A percentile compares a stretch with the other conserved stretches of the same genome.
Evolutionary conservation across 2,329 filamentous ascomycete species (phyloP).

Genomic region (Diaporthe caulivora): DNA sequence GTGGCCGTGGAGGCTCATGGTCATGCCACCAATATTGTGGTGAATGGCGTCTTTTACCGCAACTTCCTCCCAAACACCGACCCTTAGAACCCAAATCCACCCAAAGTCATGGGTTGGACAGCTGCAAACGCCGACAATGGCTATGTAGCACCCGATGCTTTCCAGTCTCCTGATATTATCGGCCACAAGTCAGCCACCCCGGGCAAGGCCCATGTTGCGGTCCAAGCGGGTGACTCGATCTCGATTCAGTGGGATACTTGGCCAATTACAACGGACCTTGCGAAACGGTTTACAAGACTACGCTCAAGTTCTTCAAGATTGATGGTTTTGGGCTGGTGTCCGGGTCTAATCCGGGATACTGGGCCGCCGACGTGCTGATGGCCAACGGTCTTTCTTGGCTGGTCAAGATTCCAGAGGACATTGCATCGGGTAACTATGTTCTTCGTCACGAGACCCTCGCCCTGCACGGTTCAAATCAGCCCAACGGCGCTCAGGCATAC

Average conservation of each 20-base stretch:
- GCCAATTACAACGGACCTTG: slow-evolving; percentile 68
- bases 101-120: slow-evolving; percentile 36
- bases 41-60: slow-evolving; percentile 34
- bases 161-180: slow-evolving; percentile 52
- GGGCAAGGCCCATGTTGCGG: slow-evolving; percentile 48
- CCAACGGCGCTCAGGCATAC: slow-evolving; percentile 61
- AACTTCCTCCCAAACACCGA: slow-evolving; percentile 35
- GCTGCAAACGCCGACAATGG: slow-evolving; percentile 50
- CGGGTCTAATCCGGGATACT: slow-evolving; percentile 57
- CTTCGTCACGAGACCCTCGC: slow-evolving; percentile 53
- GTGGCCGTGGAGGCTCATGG: slow-evolving; percentile 21
- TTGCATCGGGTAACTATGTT: slow-evolving; percentile 56
- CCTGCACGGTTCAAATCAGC: slow-evolving; percentile 48
- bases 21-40: slow-evolving; percentile 36
- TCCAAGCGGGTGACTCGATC: slow-evolving; percentile 52
- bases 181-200: slow-evolving; percentile 50
- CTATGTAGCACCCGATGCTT: slow-evolving; percentile 54
- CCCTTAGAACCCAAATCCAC: neutral
- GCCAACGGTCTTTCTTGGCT: slow-evolving; percentile 57
- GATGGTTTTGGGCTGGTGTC: slow-evolving; percentile 65
- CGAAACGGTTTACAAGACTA: slow-evolving; percentile 62
- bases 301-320: slow-evolving; percentile 75
- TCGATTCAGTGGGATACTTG: slow-evolving; percentile 55
- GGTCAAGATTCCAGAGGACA: slow-evolving; percentile 55
- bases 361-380: slow-evolving; percentile 64